Evolutionary conservation across 2,329 filamentous ascomycete species (phyloP), one percentile per base, ranked within the genome.

Genomic region (Chaetomium sp.): DNA sequence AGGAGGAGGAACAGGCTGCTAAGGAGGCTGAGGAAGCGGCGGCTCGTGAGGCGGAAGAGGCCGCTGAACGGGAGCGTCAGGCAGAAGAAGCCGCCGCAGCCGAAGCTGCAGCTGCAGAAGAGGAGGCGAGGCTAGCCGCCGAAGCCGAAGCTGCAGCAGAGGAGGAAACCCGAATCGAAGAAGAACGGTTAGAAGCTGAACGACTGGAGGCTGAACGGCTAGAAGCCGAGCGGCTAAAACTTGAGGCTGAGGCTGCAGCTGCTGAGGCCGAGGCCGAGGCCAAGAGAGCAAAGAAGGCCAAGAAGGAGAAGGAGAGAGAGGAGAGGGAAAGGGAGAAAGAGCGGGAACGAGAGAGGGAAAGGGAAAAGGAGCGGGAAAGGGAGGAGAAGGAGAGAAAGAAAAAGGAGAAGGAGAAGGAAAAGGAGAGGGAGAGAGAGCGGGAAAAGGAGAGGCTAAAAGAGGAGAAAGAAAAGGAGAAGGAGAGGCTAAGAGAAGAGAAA

Each of bases 201-300:
- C 42, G 35, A 12, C 41, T 35, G 59, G 62, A 11, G 8, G 46
- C 35, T 5, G 46, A 49, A 44, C 59, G 49, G 48, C 60, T 54
- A 36, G 54, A 59, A 34, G 67, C 65, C 14, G 63, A 63, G 1
- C 62, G 58, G 45, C 62, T 32, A 4, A 62, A 7, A 58, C 58
- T 56, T 37, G 35, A 27, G n/a, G 47, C 36, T 12, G 47, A 59
- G 10, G 59, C 56, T 14, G 57, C 69, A 61, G 58, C 69, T 35
- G 63, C 57, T 7, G 66, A 55, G 36, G 52, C 70, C 1, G 54
- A 53, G 54, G 51, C 49, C 1, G 51, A 49, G n/a, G 45, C 49
- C 57, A 73, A 72, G 61, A 76, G 75, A 62, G 69, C 71, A 34
- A 77, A 76, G 65, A 74, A 73, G 52, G 64, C 65, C 35, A 69